Conservation (phyloP, 164 flowering plant genomes). For the Tetracentron sinense region DNA sequence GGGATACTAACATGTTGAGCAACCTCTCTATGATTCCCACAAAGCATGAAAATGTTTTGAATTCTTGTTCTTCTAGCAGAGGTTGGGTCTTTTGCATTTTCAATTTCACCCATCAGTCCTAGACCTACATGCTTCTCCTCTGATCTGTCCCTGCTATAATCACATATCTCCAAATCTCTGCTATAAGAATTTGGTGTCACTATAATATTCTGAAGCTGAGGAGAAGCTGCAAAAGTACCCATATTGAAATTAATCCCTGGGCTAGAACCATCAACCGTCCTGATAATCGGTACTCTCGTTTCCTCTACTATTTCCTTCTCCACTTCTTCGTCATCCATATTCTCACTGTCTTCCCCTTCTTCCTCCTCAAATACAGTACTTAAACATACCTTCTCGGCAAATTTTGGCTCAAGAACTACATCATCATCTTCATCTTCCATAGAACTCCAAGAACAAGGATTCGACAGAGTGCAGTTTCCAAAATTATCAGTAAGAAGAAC, state of each 20-base stretch:
- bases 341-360: slow-evolving; percentile 39
- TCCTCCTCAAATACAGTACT: slow-evolving; percentile 92
- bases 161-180: slow-evolving; percentile 11
- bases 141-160: slow-evolving; percentile 1
- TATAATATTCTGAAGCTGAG: slow-evolving; percentile 19
- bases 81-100: slow-evolving; percentile 33
- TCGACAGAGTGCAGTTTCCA: not conserved
- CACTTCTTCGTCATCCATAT: slow-evolving; percentile 56
- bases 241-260: not conserved
- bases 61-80: slow-evolving; percentile 61
- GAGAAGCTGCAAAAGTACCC: slow-evolving; percentile 13
- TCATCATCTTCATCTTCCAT: slow-evolving; percentile 21
- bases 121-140: slow-evolving; percentile 1
- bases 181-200: slow-evolving; percentile 11
- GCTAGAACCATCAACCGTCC: slow-evolving; percentile 10
- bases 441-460: not conserved
- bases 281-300: slow-evolving; percentile 31
- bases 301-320: slow-evolving; percentile 78
- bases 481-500: slow-evolving; percentile 7
- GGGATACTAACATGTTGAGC: slow-evolving; percentile 41
- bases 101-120: slow-evolving; percentile 9
- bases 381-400: slow-evolving; percentile 42
- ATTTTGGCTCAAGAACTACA: slow-evolving; percentile 23
- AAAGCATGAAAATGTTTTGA: slow-evolving; percentile 85
- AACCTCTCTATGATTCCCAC: slow-evolving; percentile 88